These are phyloP conservation scores for Amaranthus tricolor DNA, from an alignment of 179 eudicot genomes.

Conservation along the genomic window DNA sequence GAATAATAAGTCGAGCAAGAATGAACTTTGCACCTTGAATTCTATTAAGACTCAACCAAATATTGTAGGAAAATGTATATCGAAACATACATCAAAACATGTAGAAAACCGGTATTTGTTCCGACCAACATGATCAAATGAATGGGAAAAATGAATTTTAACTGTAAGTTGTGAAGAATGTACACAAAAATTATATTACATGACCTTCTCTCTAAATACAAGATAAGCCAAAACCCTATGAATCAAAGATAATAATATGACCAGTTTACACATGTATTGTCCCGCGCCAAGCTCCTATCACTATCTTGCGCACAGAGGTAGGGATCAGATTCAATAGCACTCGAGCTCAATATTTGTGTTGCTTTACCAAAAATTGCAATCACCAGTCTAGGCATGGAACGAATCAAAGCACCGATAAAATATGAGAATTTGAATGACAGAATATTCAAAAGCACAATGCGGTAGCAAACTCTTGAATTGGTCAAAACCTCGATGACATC, in stretches of 20 bases:
- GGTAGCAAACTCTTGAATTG: neutral
- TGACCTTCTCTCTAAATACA: conserved; percentile 18
- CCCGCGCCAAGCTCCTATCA: conserved; percentile 26
- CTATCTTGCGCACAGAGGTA: conserved; percentile 8
- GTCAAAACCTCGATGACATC: conserved; percentile 2
- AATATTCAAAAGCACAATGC: conserved; percentile 1
- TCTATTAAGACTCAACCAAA: neutral
- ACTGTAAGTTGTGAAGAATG: conserved; percentile 28
- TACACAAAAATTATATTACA: conserved; percentile 24
- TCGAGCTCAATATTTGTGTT: conserved; percentile 11
- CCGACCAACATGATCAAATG: conserved; percentile 7
- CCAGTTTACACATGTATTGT: conserved; percentile 31
- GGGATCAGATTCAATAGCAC: neutral
- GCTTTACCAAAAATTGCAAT: conserved; percentile 28
- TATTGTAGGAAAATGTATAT: neutral
- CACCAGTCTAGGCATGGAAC: conserved; percentile 26
- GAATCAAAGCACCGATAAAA: conserved; percentile 25
- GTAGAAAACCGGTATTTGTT: conserved; percentile 6
- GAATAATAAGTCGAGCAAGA: too few species aligned
- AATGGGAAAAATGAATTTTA: conserved; percentile 6
- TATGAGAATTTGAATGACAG: conserved; percentile 10
- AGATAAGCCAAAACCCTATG: conserved; percentile 14
- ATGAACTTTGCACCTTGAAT: too few species aligned
- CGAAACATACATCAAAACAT: conserved; percentile 19
- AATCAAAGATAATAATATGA: conserved; percentile 11